These are phyloP conservation scores for Pseudoneurospora amorphoporcata DNA, from an alignment of 495 filamentous ascomycete genomes.

Conservation along the genomic window DNA sequence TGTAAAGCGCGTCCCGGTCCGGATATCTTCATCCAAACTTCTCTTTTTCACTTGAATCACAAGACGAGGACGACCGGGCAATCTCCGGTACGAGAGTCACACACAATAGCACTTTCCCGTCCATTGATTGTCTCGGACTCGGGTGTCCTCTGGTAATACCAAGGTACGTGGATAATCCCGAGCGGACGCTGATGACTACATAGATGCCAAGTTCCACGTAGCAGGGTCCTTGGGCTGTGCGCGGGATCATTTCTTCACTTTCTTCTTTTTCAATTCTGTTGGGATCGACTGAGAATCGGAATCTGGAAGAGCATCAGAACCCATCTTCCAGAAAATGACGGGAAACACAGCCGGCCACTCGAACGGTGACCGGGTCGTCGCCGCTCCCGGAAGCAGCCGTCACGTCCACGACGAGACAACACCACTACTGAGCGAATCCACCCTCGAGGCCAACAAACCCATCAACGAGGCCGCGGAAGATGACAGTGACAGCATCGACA, in stretches of 20 bases:
- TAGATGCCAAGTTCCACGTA: background rate
- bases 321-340: background rate
- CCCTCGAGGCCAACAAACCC: background rate
- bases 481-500: background rate
- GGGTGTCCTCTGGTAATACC: background rate
- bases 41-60: background rate
- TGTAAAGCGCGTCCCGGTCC: background rate
- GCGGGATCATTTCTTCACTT: background rate
- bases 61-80: background rate
- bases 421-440: background rate
- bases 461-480: background rate
- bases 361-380: background rate
- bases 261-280: background rate
- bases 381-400: background rate
- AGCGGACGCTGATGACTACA: background rate
- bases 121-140: background rate
- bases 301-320: background rate
- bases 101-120: background rate
- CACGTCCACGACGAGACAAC: background rate
- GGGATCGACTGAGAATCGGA: background rate
- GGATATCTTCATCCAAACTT: background rate
- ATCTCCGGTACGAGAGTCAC: background rate
- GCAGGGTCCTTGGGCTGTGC: background rate
- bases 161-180: background rate
- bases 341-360: background rate